Conservation (phyloP, 1,139 yeast species). For the Diutina scorzettiae region DNA sequence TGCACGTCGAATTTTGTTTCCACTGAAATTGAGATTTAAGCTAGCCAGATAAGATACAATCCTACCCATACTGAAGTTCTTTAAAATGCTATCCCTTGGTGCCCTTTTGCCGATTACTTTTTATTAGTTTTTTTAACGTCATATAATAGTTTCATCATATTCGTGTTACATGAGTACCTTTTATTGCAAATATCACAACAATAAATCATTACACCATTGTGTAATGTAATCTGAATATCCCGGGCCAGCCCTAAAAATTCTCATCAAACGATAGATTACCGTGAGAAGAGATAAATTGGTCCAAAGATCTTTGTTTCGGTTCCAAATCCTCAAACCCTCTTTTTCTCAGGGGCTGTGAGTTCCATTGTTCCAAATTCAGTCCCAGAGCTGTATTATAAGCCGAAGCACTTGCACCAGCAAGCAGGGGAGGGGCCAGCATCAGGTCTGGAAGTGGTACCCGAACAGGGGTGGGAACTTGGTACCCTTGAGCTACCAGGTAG, state of each 20-base stretch:
- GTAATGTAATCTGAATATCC: too few relatives aligned
- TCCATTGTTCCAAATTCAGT: not conserved
- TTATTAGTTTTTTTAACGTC: too few relatives aligned
- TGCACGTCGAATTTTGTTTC: too few relatives aligned
- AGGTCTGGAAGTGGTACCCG: conserved; percentile 1
- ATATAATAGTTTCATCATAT: too few relatives aligned
- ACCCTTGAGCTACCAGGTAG: conserved; percentile 1
- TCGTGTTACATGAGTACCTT: too few relatives aligned
- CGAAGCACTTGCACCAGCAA: not conserved
- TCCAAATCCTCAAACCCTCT: not conserved
- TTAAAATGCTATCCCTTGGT: too few relatives aligned
- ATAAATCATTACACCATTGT: too few relatives aligned
- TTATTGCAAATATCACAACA: too few relatives aligned
- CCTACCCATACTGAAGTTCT: too few relatives aligned
- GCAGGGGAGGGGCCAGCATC: not conserved
- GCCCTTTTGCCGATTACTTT: too few relatives aligned
- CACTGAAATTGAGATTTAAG: too few relatives aligned
- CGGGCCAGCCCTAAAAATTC: not conserved
- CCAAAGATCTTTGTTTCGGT: not conserved
- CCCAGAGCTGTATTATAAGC: conserved; percentile 1
- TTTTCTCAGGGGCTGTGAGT: not conserved
- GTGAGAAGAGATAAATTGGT: not conserved
- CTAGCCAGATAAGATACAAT: too few relatives aligned
- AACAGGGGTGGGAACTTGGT: not conserved
- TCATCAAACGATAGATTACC: not conserved